A percentile compares a stretch with the other conserved stretches of the same genome.
Evolutionary conservation across 2,329 filamentous ascomycete genomes (phyloP).

Genomic region (Stachybotrys echinatus): DNA sequence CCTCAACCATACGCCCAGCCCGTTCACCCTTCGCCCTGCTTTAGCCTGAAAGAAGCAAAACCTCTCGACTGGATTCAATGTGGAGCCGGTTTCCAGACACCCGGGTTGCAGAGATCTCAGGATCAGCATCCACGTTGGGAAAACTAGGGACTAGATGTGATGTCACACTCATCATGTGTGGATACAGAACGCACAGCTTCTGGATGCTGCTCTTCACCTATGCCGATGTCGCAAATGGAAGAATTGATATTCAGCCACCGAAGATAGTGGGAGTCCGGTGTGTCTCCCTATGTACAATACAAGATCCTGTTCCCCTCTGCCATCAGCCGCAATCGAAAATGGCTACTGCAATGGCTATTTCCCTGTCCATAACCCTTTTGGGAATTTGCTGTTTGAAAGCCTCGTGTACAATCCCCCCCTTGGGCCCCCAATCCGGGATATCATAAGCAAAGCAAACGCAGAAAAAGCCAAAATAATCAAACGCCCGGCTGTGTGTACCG

Average conservation of each 20-base stretch:
- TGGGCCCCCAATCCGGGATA: not conserved
- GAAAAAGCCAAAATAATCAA: not conserved
- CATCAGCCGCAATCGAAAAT: not conserved
- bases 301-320: not conserved
- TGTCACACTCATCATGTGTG: no score
- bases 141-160: not conserved
- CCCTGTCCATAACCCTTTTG: not conserved
- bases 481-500: not conserved
- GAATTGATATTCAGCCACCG: not conserved
- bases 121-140: not conserved
- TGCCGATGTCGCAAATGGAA: no score
- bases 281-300: conserved; percentile 7
- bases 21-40: not conserved
- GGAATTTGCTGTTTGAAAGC: not conserved
- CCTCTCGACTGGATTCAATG: not conserved
- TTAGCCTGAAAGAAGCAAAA: no score
- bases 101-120: not conserved
- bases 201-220: no score
- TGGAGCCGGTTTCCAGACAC: not conserved
- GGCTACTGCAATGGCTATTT: not conserved
- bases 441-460: not conserved
- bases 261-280: not conserved
- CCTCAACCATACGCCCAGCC: no score
- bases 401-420: not conserved
- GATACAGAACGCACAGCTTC: no score